These are phyloP conservation scores for Claviceps sp. DNA, from an alignment of 2,329 filamentous ascomycete genomes.

Conservation along the genomic window DNA sequence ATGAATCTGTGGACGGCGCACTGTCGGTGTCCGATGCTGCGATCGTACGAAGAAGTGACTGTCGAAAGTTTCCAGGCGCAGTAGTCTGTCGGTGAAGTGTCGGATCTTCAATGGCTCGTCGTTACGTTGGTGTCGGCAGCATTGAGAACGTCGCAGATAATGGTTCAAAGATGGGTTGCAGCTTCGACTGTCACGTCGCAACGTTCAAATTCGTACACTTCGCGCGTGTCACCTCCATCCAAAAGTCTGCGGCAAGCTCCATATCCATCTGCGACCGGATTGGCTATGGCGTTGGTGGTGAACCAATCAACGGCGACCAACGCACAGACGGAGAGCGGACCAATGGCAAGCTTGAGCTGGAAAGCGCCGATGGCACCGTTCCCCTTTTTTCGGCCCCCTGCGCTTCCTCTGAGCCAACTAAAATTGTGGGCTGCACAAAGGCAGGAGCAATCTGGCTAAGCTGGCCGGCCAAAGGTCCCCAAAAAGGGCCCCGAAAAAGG, in stretches of 20 bases:
- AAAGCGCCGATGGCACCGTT: constrained; percentile 19
- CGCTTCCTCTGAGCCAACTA: constrained; percentile 22
- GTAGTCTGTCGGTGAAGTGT: neutral
- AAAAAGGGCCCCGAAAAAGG: constrained; percentile 16
- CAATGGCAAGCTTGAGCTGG: constrained; percentile 17
- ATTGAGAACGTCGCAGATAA: neutral
- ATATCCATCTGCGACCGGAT: constrained; percentile 1
- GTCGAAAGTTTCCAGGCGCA: too few species aligned
- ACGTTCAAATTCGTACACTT: constrained; percentile 10
- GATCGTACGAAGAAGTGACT: neutral
- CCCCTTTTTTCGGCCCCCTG: constrained; percentile 31
- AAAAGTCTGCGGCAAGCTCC: constrained; percentile 20
- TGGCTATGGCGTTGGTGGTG: constrained; percentile 1
- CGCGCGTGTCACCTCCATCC: constrained; percentile 3
- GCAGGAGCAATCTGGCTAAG: constrained; percentile 15
- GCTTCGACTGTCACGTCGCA: neutral
- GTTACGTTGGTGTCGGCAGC: neutral
- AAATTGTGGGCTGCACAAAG: constrained; percentile 35
- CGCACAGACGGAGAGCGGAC: constrained; percentile 15
- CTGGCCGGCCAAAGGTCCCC: constrained; percentile 14
- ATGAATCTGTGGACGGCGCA: neutral
- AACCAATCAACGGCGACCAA: constrained; percentile 16
- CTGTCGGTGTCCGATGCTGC: neutral
- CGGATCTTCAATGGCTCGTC: neutral
- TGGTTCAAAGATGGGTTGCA: neutral